Percentiles rank a stretch among this genome's conserved stretches.
Evolutionary conservation across 345 rosid species (phyloP).

Genomic region (Salix suchowensis): DNA sequence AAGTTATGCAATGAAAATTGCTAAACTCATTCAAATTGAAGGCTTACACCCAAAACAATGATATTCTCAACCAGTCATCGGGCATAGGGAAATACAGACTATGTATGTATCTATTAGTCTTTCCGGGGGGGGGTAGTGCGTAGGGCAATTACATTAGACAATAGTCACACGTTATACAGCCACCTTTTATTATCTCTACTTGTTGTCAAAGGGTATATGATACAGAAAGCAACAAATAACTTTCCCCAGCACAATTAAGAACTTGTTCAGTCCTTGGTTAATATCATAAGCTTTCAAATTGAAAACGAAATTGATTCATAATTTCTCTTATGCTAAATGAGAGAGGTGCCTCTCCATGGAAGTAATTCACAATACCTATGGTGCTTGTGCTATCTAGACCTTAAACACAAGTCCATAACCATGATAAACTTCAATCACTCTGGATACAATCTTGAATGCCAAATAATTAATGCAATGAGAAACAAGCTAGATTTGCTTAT

Average conservation of each 20-base stretch:
- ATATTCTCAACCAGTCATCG: neutral
- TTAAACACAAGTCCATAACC: neutral
- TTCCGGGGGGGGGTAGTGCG: neutral
- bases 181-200: neutral
- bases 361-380: neutral
- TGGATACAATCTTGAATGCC: neutral
- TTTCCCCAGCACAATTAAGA: neutral
- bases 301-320: neutral
- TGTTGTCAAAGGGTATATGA: neutral
- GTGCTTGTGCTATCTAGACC: conserved; percentile 1
- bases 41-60: neutral
- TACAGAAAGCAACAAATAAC: neutral
- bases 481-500: conserved; percentile 8
- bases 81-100: neutral
- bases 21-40: neutral
- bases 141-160: neutral
- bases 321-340: neutral
- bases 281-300: neutral
- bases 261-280: neutral
- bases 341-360: neutral
- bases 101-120: neutral
- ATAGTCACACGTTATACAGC: neutral
- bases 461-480: conserved; percentile 1
- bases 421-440: neutral
- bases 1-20: neutral